Evolutionary conservation across 2,329 filamentous ascomycete species (phyloP).

Genomic region (Alternaria sp.): DNA sequence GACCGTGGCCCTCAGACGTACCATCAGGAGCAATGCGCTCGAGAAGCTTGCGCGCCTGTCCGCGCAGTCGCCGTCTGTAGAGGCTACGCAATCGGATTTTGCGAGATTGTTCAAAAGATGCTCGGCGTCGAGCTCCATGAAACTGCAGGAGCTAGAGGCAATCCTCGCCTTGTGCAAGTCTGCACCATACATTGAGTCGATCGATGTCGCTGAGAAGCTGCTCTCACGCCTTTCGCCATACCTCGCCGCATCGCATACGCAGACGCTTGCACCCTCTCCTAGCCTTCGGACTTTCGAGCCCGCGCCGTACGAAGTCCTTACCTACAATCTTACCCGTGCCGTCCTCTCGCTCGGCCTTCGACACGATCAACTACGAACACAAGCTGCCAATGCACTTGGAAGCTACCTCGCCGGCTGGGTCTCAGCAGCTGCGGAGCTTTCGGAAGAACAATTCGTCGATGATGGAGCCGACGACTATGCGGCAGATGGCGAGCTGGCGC

Average conservation of each 20-base stretch:
- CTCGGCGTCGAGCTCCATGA: constrained; percentile 55
- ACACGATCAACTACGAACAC: constrained; percentile 72
- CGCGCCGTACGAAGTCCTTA: constrained; percentile 86
- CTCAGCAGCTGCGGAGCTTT: constrained; percentile 65
- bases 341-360: constrained; percentile 81
- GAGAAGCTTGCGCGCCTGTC: constrained; percentile 60
- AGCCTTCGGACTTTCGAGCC: constrained; percentile 84
- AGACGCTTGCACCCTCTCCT: constrained; percentile 80
- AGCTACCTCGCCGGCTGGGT: constrained; percentile 77
- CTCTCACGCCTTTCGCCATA: constrained; percentile 83
- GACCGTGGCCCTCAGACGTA: constrained; percentile 31
- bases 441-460: constrained; percentile 63
- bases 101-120: constrained; percentile 54
- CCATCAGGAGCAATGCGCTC: constrained; percentile 58
- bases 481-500: constrained; percentile 64
- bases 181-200: constrained; percentile 75
- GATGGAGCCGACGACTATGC: constrained; percentile 60
- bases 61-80: constrained; percentile 45
- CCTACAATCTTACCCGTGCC: constrained; percentile 79
- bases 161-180: constrained; percentile 91
- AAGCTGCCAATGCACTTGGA: constrained; percentile 71
- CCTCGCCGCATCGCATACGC: constrained; percentile 82
- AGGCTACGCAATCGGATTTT: constrained; percentile 49
- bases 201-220: constrained; percentile 78
- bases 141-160: constrained; percentile 88